Conservation (phyloP, 148 eudicot species). For the Rhododendron ovatum region DNA sequence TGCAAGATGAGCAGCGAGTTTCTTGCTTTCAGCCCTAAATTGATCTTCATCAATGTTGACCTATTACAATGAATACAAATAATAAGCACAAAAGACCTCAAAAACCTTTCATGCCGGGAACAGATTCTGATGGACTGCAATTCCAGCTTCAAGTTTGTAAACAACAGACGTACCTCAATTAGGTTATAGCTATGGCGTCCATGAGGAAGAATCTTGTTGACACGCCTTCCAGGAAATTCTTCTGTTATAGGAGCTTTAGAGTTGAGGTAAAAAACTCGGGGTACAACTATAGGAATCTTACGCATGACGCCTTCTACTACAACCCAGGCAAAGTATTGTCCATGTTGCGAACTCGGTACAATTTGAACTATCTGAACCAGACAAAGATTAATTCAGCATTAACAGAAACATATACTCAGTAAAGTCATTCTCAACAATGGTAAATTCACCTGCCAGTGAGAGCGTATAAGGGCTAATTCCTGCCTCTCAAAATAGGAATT, state of each 20-base stretch:
- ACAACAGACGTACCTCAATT: conserved; percentile 59
- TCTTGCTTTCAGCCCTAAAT: conserved; percentile 69
- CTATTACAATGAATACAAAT: conserved; percentile 27
- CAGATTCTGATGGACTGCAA: not conserved
- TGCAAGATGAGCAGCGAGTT: conserved; percentile 86
- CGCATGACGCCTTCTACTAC: conserved; percentile 76
- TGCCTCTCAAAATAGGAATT: conserved; percentile 78
- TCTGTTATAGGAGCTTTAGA: conserved; percentile 88
- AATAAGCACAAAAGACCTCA: not conserved
- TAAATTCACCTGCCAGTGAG: conserved; percentile 80
- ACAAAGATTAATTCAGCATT: conserved; percentile 5
- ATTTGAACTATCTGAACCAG: conserved; percentile 76
- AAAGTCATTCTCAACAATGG: not conserved
- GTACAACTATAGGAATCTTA: conserved; percentile 68
- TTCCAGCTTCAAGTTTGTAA: not conserved
- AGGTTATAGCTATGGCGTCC: conserved; percentile 72
- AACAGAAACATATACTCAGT: conserved; percentile 10
- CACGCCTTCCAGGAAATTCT: conserved; percentile 93
- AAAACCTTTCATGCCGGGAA: not conserved
- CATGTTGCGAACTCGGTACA: conserved; percentile 57
- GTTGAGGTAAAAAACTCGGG: conserved; percentile 88
- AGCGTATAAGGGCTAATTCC: conserved; percentile 58
- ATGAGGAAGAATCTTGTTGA: conserved; percentile 90
- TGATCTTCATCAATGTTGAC: conserved; percentile 75
- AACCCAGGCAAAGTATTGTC: conserved; percentile 80